Percentiles rank a stretch among this genome's conserved stretches.
Evolutionary conservation across 257 asterid genomes (phyloP).

Genomic region (Capsicum pubescens): DNA sequence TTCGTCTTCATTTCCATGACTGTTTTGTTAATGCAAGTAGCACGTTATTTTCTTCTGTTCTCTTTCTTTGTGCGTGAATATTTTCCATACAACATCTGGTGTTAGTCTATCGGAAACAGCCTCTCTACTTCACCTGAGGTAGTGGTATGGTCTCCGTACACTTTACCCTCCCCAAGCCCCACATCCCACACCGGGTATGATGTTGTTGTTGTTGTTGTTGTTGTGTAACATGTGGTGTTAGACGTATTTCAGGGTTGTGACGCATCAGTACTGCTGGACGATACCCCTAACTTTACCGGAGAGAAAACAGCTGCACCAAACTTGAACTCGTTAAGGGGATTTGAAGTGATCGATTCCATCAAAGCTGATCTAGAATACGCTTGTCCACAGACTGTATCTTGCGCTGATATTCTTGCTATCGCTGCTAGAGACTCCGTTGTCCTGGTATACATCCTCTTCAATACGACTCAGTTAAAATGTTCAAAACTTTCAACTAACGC

Average conservation of each 20-base stretch:
- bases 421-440: conserved; percentile 87
- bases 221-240: not conserved
- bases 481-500: not conserved
- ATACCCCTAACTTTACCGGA: conserved; percentile 51
- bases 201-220: no score
- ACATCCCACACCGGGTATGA: no score
- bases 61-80: not conserved
- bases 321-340: conserved; percentile 76
- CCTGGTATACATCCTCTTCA: conserved; percentile 42
- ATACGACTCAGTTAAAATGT: not conserved
- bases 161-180: no score
- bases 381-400: conserved; percentile 75
- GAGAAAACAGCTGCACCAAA: conserved; percentile 87
- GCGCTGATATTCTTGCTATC: conserved; percentile 87
- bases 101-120: no score
- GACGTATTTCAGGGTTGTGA: conserved; percentile 73
- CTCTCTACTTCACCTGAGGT: no score
- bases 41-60: not conserved
- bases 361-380: conserved; percentile 42
- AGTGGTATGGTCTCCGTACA: no score
- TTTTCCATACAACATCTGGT: not conserved
- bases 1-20: conserved; percentile 92
- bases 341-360: conserved; percentile 79
- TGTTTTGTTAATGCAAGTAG: conserved; percentile 82
- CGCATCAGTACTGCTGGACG: conserved; percentile 83